Evolutionary conservation across 768 basidiomycete species (phyloP), one percentile per base, ranked within the genome.

Genomic region (Podaxis carcinomalis): DNA sequence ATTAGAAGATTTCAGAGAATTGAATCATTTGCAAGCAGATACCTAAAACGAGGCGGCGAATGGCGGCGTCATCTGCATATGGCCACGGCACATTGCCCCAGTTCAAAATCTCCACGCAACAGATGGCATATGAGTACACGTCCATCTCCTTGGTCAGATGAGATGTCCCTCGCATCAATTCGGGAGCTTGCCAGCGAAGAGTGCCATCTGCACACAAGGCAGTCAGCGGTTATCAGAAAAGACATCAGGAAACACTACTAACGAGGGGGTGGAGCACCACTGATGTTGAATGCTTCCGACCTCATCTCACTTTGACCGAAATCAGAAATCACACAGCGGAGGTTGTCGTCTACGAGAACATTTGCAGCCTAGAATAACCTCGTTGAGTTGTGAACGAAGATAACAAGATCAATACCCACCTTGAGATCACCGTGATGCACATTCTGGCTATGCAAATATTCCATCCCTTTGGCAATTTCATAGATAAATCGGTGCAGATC

Each of bases 251-350:
- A 37, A 60, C 36, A 7, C n/a, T 19, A 77, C 80, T 54, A 65
- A 87, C 85, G 76, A 61, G 78, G 75, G 36, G 74, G 74, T 2
- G 77, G 68, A 23, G 74, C 74, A 9, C 84, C 84, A 57, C 83
- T 88, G 2, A 89, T 75, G 35, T 82, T 78, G 65, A 78, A 85
- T 3, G 83, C 85, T 69, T 93, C 89, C 14, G 79, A 82, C 73
- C 86, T 90, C 77, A 93, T 85, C 71, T 90, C 87, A 65, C 84
- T 88, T 70, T 93, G 88, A 0, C 90, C 91, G 70, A 95, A 94
- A 68, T 93, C 91, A 28, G 89, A 84, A 44, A 94, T 84, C 42
- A 93, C 79, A 61, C 90, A 93, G 50, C 75, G 81, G 1, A 81
- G 78, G 1, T 78, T 71, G 62, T 90, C 85, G 64, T 88, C 83